Base-by-base conservation (phyloP, 768 basidiomycete genomes). In the Roridomyces roridus region DNA sequence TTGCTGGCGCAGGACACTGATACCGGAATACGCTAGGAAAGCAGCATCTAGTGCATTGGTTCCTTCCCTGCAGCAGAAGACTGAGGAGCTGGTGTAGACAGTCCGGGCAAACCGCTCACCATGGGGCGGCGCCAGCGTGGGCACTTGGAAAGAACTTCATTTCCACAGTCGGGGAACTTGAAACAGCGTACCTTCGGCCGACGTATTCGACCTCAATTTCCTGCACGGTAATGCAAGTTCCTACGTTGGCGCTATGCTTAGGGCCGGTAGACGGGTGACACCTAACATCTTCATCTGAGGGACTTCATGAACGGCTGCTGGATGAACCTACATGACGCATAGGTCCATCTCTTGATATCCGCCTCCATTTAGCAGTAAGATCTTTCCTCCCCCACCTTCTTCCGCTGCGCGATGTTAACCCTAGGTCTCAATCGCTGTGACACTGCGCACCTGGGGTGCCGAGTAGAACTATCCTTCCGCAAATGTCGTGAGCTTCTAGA, bases 41-140 rank as follows among this genome's bases (percentile, higher is more conserved):
- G 93, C 93, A 0, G 94, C 94, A 66, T 96, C 94, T 40, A 93
- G 81, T 12, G 93, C 92, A 66, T 95, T 95, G 37, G 81, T 82
- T 21, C 89, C 93, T 70, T 95, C 91, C 89, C 82, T 83, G 55
- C 39, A 31, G 35, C 23, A 40, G 46, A 47, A 59, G 28, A 46
- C 43, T 21, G 14, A 49, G 42, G 29, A 48, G 48, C n/a, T 23
- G 25, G 5, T 20, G 41, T 25, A 42, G 24, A 45, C 50, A 40
- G 55, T 46, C 60, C 46, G 25, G 42, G 53, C 36, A 48, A 51
- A 28, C 40, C 41, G 63, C 70, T 50, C 65, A 81, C 86, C 93
- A 94, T 4, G 92, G 92, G 11, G 89, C 83, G 29, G 80, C 82
- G n/a, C 86, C 87, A 15, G 91, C 91, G 64, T 92, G 91, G 6